Conservation (phyloP, 805 yeast genomes). For the Jamesozyma piceae region DNA sequence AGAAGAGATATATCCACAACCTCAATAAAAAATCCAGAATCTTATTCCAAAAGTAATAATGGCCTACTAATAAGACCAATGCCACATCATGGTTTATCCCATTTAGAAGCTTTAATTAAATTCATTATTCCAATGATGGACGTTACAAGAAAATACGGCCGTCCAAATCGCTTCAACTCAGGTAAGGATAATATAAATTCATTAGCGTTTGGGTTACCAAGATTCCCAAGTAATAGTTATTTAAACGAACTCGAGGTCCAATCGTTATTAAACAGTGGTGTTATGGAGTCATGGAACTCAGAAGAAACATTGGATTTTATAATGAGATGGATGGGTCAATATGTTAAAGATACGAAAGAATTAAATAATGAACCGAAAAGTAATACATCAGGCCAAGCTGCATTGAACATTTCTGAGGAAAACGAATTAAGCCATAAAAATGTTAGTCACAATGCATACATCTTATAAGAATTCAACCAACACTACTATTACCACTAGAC, state of each 20-base stretch:
- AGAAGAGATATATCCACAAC: constrained; percentile 8
- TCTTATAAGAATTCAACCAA: no score
- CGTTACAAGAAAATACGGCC: constrained; percentile 59
- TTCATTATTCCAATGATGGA: constrained; percentile 58
- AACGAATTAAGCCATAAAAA: no score
- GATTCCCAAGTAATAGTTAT: constrained; percentile 56
- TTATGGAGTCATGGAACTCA: not conserved
- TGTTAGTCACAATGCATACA: no score
- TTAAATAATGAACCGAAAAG: constrained; percentile 5
- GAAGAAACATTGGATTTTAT: constrained; percentile 12
- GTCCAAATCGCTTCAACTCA: constrained; percentile 52
- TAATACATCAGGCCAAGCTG: no score
- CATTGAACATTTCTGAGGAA: no score
- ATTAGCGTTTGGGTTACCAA: constrained; percentile 62
- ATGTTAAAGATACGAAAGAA: constrained; percentile 7
- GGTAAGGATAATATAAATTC: constrained; percentile 44
- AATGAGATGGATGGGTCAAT: constrained; percentile 11
- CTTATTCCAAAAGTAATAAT: constrained; percentile 8
- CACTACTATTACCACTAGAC: no score
- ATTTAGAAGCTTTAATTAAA: constrained; percentile 60
- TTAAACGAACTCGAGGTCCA: constrained; percentile 3
- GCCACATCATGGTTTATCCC: constrained; percentile 57
- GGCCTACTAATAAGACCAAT: constrained; percentile 49
- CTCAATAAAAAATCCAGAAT: constrained; percentile 4
- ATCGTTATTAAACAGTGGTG: constrained; percentile 5